Evolutionary conservation across 179 eudicot genomes (phyloP), one percentile per base, ranked within the genome.

Genomic region (Spinacia oleracea): DNA sequence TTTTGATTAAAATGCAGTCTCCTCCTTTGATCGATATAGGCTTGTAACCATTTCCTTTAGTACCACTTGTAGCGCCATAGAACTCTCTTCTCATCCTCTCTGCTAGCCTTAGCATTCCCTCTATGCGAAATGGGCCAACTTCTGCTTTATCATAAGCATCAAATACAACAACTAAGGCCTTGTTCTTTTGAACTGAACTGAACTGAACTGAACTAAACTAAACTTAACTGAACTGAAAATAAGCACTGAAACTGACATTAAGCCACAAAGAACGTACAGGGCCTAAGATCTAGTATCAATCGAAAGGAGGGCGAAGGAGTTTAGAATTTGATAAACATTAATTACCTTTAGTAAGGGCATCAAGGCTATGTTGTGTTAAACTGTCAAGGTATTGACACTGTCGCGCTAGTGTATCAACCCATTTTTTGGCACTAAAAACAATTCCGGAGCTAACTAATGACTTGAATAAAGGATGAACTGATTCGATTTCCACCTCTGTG

Each of bases 41-140:
- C 75, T 74, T 82, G 86, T 92, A 91, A 29, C 12, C 10, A 48
- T 83, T 85, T 9, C 62, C 88, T 35, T 78, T 31, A 25, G 89
- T 78, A 27, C 85, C 80, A 58, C 87, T 89, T 23, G 84, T 65
- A 35, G 81, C 81, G 1, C 79, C 83, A 63, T 81, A 77, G 35
- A 82, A 91, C 20, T 78, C 82, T 80, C 91, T 85, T 64, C 80
- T 78, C 89, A 90, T 88, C 78, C 91, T 75, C 72, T 81, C 90
- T 14, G 90, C 76, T 64, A 91, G 78, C 77, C 82, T 85, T 66
- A 90, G 73, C 56, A 90, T 63, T 40, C 76, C 75, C 46, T 89
- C 83, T 70, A 72, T 48, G 76, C 83, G 31, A 35, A 73, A 53
- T 64, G 80, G 56, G 53, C 60, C 21, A 42, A 29, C 43, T 46